phyloP scores from a whole-genome alignment of 2,329 filamentous ascomycete species.

The Fusarium sp. region DNA sequence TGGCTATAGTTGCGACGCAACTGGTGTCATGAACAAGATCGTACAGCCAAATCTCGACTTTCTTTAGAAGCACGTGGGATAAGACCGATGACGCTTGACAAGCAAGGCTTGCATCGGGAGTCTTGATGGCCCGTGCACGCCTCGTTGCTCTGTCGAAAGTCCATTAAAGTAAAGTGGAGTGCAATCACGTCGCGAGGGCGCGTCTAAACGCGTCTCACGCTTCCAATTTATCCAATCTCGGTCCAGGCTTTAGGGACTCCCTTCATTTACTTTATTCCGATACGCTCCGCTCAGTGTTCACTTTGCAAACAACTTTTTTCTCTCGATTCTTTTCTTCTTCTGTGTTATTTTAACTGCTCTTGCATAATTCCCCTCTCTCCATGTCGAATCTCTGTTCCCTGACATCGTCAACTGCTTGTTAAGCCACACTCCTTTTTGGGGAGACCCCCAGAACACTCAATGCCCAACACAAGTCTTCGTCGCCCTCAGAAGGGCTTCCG shows the following conservation, averaged over 20 bases:
- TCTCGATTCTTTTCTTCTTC: slow-evolving; percentile 11
- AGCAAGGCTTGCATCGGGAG: slow-evolving; percentile 26
- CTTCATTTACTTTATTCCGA: slow-evolving; percentile 36
- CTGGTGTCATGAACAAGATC: slow-evolving; percentile 41
- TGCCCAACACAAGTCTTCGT: slow-evolving; percentile 70
- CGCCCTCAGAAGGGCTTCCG: slow-evolving; percentile 73
- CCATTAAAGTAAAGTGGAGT: slow-evolving; percentile 49
- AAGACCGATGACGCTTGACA: slow-evolving; percentile 43
- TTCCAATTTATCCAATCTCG: slow-evolving; percentile 41
- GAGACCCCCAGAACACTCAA: slow-evolving; percentile 42
- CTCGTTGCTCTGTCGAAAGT: slow-evolving; percentile 32
- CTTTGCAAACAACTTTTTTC: slow-evolving; percentile 23
- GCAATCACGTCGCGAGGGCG: slow-evolving; percentile 45
- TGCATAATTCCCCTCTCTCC: slow-evolving; percentile 5
- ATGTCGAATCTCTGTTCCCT: slow-evolving; percentile 26
- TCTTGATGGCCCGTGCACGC: slow-evolving; percentile 36
- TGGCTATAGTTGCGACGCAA: slow-evolving; percentile 47
- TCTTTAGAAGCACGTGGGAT: slow-evolving; percentile 37
- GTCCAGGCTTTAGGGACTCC: slow-evolving; percentile 37
- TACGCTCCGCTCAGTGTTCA: slow-evolving; percentile 38
- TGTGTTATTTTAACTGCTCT: not conserved
- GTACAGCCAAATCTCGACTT: slow-evolving; percentile 22
- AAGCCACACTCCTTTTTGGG: slow-evolving; percentile 36
- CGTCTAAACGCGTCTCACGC: slow-evolving; percentile 48
- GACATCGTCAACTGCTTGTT: slow-evolving; percentile 29